Conservation (phyloP, 2,329 filamentous ascomycete genomes). For the Xylariaceae sp. region DNA sequence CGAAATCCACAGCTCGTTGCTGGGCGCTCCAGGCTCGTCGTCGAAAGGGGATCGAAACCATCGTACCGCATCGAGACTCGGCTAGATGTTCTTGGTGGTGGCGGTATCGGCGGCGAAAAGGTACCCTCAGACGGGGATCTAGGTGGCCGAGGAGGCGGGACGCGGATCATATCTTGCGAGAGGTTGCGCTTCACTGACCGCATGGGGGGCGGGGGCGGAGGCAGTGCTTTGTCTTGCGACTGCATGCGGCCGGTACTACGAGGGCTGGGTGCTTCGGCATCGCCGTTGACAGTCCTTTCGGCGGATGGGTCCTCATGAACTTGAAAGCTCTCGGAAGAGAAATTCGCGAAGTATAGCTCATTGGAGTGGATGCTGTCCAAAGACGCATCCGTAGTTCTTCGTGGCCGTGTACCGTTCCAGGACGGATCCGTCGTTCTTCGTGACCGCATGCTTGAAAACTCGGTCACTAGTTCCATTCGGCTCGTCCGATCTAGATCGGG, state of each 20-base stretch:
- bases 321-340: slow-evolving; percentile 48
- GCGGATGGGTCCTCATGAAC: slow-evolving; percentile 28
- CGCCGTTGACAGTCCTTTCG: slow-evolving; percentile 24
- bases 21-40: slow-evolving; percentile 45
- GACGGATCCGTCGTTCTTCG: slow-evolving; percentile 40
- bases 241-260: neutral
- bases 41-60: slow-evolving; percentile 43
- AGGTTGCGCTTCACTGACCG: slow-evolving; percentile 47
- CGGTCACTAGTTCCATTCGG: slow-evolving; percentile 46
- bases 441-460: slow-evolving; percentile 46
- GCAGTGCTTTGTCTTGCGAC: slow-evolving; percentile 25
- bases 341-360: slow-evolving; percentile 50
- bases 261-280: neutral
- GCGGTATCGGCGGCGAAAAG: slow-evolving; percentile 47
- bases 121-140: slow-evolving; percentile 48
- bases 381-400: slow-evolving; percentile 39
- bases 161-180: slow-evolving; percentile 54
- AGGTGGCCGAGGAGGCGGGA: slow-evolving; percentile 53
- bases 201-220: slow-evolving; percentile 38
- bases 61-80: slow-evolving; percentile 51
- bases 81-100: slow-evolving; percentile 59
- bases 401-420: slow-evolving; percentile 42
- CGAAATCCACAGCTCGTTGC: slow-evolving; percentile 50
- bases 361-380: slow-evolving; percentile 44
- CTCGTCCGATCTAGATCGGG: slow-evolving; percentile 45